These are phyloP conservation scores for Salix caprea DNA, from an alignment of 345 rosid species.

Conservation along the genomic window DNA sequence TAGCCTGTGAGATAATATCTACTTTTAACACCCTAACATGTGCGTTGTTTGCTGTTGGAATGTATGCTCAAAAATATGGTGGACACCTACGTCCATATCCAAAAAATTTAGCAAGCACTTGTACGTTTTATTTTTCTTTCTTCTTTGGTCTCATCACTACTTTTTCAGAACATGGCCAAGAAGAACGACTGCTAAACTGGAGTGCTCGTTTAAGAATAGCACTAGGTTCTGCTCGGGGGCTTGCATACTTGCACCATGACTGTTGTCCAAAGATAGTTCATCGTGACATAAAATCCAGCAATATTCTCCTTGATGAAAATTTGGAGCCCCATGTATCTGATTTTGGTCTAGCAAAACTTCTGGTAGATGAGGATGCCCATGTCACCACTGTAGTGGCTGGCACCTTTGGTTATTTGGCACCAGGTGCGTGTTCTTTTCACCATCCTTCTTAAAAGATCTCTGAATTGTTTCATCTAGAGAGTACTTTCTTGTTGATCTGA, in stretches of 20 bases:
- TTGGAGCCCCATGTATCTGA: conserved; percentile 87
- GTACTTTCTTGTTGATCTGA: too few relatives aligned
- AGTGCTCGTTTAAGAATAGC: conserved; percentile 63
- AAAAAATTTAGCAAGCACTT: not conserved
- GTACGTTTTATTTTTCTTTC: not conserved
- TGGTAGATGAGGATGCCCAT: conserved; percentile 86
- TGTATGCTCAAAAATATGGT: not conserved
- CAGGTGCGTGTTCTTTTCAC: conserved; percentile 43
- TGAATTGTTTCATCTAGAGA: too few relatives aligned
- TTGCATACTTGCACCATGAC: conserved; percentile 88
- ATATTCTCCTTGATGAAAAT: conserved; percentile 83
- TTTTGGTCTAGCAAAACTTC: conserved; percentile 95
- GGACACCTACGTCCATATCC: not conserved
- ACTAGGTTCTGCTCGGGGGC: conserved; percentile 81
- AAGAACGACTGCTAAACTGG: conserved; percentile 58
- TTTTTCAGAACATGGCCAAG: conserved; percentile 29
- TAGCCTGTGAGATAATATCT: not conserved
- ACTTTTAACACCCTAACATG: not conserved
- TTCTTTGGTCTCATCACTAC: not conserved
- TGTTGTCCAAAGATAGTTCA: conserved; percentile 83
- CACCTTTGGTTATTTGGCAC: conserved; percentile 95
- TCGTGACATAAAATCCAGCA: conserved; percentile 92
- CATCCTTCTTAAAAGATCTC: not conserved
- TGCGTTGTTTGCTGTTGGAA: not conserved
- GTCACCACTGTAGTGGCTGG: conserved; percentile 97